Evolutionary conservation across 208 protist species (phyloP).

Genomic region (Blechomonas ayalai): DNA sequence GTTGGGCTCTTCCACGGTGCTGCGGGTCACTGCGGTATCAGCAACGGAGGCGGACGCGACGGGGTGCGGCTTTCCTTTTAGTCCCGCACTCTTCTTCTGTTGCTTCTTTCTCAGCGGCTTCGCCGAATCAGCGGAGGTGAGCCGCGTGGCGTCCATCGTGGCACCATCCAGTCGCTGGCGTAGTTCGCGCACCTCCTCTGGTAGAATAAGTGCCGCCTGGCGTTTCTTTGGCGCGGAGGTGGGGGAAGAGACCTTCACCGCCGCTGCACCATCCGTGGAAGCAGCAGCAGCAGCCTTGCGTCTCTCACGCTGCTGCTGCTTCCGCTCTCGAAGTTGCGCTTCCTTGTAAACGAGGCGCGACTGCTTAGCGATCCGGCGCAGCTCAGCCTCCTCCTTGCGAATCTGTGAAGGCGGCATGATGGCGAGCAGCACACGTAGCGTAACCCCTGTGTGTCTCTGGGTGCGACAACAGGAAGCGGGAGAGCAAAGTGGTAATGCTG

Average conservation of each 20-base stretch:
- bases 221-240: conserved; percentile 9
- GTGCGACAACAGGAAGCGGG: no score
- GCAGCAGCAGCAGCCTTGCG: conserved; percentile 4
- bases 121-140: not conserved
- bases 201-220: conserved; percentile 63
- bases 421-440: no score
- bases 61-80: conserved; percentile 5
- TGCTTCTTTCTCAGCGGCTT: not conserved
- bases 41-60: conserved; percentile 4
- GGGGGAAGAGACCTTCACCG: not conserved
- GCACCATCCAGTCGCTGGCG: conserved; percentile 25
- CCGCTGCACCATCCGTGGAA: not conserved
- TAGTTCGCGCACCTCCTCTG: conserved; percentile 59
- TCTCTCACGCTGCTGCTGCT: conserved; percentile 20
- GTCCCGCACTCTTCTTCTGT: conserved; percentile 4
- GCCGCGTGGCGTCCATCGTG: not conserved
- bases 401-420: conserved; percentile 60
- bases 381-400: conserved; percentile 79
- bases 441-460: no score
- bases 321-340: conserved; percentile 29
- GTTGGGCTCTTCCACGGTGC: conserved; percentile 28
- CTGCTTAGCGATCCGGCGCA: conserved; percentile 68
- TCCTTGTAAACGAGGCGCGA: conserved; percentile 48
- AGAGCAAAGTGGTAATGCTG: no score
- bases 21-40: not conserved